Evolutionary conservation across 768 basidiomycete genomes (phyloP), one percentile per base, ranked within the genome.

Genomic region (Cystofilobasidium ferigula): DNA sequence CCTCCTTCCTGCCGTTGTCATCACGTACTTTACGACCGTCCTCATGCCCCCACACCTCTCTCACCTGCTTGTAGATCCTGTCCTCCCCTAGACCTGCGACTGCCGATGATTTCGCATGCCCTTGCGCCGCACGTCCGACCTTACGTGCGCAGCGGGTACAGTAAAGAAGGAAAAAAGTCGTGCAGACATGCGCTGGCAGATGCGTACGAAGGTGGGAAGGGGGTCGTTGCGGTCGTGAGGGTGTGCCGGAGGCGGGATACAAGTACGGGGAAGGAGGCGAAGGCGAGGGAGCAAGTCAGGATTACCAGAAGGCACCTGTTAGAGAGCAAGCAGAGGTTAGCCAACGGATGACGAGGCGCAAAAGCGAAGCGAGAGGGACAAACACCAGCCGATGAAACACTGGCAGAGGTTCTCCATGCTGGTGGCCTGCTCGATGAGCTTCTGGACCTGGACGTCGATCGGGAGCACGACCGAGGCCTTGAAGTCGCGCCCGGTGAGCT

Each of bases 331-430:
- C 38, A 7, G 10, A 30, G 7, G 16, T 7, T 20, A 45, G 24
- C 38, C 20, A 28, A 30, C 30, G 35, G n/a, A 32, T 9, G n/a
- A 9, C 18, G 30, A 51, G 24, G 22, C 22, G 5, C 2, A 26
- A 51, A 1, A 26, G 28, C 24, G 18, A 34, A 35, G n/a, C n/a
- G 60, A 24, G 2, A 35, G 9, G 12, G 6, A 78, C 8, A 77
- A 76, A 75, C 79, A 80, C 79, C 78, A 74, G 18, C 74, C 74
- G 26, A 73, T 71, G 80, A 94, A 95, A 73, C 90, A 92, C 74
- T 94, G 93, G 75, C 91, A 95, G 2, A 98, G 83, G 75, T 98
- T 95, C 76, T 97, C 93, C 51, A 97, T 76, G 18, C 89, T 86
- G 5, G 88, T 95, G 6, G 95, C 90, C 75, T 98, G 90, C 69